Conservation (phyloP, 352 stramenopile species). For the Globisporangium mamillatum region DNA sequence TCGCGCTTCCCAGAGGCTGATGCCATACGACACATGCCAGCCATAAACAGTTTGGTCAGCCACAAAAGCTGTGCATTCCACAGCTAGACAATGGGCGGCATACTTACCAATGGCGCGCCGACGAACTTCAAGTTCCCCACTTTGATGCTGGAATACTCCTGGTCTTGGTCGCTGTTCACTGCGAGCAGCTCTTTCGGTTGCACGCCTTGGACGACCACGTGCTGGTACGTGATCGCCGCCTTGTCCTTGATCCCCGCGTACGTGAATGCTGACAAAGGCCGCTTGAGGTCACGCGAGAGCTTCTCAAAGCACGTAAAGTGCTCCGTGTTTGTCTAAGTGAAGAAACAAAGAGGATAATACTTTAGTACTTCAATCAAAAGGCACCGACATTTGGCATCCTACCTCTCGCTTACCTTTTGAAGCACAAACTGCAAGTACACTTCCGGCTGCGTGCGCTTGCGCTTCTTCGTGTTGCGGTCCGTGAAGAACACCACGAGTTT, state of each 20-base stretch:
- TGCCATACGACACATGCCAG: background rate
- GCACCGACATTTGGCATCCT: background rate
- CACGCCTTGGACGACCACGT: constrained; percentile 53
- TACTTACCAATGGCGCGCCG: constrained; percentile 38
- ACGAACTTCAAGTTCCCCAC: constrained; percentile 60
- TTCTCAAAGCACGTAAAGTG: constrained; percentile 73
- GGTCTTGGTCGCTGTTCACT: constrained; percentile 27
- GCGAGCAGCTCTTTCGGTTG: constrained; percentile 37
- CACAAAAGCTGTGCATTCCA: background rate
- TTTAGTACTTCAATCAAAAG: background rate
- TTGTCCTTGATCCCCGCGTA: constrained; percentile 82
- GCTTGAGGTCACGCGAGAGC: constrained; percentile 37
- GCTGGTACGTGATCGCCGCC: constrained; percentile 61
- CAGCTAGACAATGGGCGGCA: background rate
- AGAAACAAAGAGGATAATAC: background rate
- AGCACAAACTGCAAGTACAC: constrained; percentile 68
- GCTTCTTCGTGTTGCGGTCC: constrained; percentile 60
- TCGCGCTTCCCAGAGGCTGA: constrained; percentile 45
- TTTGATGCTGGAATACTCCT: constrained; percentile 18
- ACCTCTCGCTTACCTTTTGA: constrained; percentile 38
- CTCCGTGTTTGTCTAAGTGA: constrained; percentile 55
- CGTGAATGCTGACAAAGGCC: constrained; percentile 51
- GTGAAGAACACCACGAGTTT: constrained; percentile 60
- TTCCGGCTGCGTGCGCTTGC: constrained; percentile 56
- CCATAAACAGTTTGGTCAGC: background rate